Percentiles rank a stretch among this genome's conserved stretches.
Conservation (phyloP, 352 stramenopile genomes). For the Thraustochytrium sp. region DNA sequence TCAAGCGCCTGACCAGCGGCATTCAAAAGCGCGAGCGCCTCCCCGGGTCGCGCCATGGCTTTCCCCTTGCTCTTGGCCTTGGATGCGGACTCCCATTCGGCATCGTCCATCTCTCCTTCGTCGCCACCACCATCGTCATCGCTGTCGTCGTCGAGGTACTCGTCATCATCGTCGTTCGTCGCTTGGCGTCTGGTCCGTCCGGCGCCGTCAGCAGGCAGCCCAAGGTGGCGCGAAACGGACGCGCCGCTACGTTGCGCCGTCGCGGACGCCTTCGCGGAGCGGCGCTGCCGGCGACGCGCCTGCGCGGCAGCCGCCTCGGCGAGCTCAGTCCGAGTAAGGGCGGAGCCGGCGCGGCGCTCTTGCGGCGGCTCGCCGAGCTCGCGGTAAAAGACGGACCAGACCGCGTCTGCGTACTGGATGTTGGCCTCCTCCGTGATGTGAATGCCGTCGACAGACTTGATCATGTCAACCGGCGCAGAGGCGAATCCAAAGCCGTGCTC, state of each 20-base stretch:
- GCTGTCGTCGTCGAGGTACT: neutral
- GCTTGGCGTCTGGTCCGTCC: too few relatives aligned
- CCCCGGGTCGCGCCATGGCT: too few relatives aligned
- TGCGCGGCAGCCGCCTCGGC: too few relatives aligned
- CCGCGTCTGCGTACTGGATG: neutral
- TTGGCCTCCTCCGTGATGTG: constrained; percentile 19
- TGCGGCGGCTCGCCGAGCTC: neutral
- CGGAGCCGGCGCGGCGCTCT: too few relatives aligned
- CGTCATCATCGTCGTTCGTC: neutral
- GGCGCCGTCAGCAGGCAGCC: too few relatives aligned
- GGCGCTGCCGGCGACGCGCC: too few relatives aligned
- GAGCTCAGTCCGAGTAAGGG: neutral
- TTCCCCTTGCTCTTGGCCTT: neutral
- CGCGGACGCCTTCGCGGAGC: too few relatives aligned
- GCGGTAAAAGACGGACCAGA: neutral
- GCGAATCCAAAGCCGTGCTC: neutral
- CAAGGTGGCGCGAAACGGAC: too few relatives aligned
- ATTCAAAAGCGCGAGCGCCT: too few relatives aligned
- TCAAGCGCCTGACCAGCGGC: too few relatives aligned
- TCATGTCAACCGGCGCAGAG: neutral
- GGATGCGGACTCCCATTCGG: neutral
- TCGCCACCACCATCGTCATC: neutral
- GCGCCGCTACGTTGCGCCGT: too few relatives aligned
- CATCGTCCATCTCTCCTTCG: neutral
- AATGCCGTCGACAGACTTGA: neutral